A percentile compares a stretch with the other conserved stretches of the same genome.
phyloP scores from a whole-genome alignment of 177 flowering plant species.

The Tripterygium wilfordii region DNA sequence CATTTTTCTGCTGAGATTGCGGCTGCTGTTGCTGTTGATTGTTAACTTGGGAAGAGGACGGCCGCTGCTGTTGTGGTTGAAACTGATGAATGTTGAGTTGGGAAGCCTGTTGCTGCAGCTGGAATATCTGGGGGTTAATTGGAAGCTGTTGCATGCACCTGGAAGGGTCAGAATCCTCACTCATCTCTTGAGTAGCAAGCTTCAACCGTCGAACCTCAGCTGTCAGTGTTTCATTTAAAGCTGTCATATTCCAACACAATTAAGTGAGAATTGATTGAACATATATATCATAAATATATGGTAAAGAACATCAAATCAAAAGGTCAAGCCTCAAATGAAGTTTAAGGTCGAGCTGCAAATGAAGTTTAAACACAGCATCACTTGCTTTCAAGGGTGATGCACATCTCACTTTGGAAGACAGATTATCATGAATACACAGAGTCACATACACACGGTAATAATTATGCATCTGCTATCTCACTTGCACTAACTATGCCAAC shows the following conservation, averaged over 20 bases:
- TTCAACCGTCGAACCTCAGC: conserved; percentile 54
- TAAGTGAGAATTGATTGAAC: not conserved
- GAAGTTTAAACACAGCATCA: too few relatives aligned
- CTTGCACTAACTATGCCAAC: too few relatives aligned
- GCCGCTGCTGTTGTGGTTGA: conserved; percentile 31
- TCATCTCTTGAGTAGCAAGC: conserved; percentile 28
- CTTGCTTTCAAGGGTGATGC: too few relatives aligned
- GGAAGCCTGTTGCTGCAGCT: conserved; percentile 34
- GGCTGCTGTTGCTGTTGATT: conserved; percentile 37
- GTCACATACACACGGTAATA: too few relatives aligned
- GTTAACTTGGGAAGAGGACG: conserved; percentile 1
- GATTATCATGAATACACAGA: too few relatives aligned
- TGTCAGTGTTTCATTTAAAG: conserved; percentile 42
- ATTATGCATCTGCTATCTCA: too few relatives aligned
- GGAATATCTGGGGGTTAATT: conserved; percentile 50
- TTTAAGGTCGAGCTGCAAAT: too few relatives aligned
- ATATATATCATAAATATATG: not conserved
- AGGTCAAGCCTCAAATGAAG: not conserved
- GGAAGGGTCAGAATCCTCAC: conserved; percentile 33
- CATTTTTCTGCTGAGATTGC: conserved; percentile 30
- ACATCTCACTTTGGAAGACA: too few relatives aligned
- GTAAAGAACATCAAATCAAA: too few relatives aligned
- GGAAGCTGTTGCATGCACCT: conserved; percentile 38
- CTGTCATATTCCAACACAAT: conserved; percentile 22
- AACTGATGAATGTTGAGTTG: conserved; percentile 26